A percentile compares a stretch with the other conserved stretches of the same genome.
phyloP scores from a whole-genome alignment of 2,329 filamentous ascomycete species.

The Hymenoscyphus linearis region DNA sequence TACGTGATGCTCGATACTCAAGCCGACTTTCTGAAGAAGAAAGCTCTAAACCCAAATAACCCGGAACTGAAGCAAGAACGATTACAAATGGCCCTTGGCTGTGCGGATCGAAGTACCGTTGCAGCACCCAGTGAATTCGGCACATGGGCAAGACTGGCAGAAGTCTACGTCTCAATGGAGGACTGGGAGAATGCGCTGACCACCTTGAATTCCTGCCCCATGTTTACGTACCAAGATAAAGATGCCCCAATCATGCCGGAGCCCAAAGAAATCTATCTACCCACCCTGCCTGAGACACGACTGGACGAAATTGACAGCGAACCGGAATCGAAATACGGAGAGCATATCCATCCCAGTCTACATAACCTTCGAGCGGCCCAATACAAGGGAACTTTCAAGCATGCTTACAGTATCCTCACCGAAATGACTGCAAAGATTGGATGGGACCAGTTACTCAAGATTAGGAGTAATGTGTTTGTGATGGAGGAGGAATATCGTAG shows the following conservation, averaged over 20 bases:
- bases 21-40: conserved; percentile 83
- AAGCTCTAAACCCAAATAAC: conserved; percentile 56
- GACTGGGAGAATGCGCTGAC: conserved; percentile 95
- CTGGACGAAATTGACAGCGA: conserved; percentile 96
- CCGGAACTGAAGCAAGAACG: conserved; percentile 58
- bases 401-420: conserved; percentile 89
- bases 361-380: conserved; percentile 79
- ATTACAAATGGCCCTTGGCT: conserved; percentile 80
- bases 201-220: conserved; percentile 95
- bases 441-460: conserved; percentile 93
- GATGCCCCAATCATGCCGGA: conserved; percentile 93
- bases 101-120: conserved; percentile 89
- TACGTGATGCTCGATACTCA: conserved; percentile 95
- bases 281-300: conserved; percentile 80
- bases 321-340: conserved; percentile 71
- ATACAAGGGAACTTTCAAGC: conserved; percentile 93
- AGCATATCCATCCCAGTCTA: conserved; percentile 82
- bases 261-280: conserved; percentile 79
- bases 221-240: conserved; percentile 99
- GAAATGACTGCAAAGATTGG: conserved; percentile 96
- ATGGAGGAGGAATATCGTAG: conserved; percentile 99
- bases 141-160: conserved; percentile 89
- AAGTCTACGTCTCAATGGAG: conserved; percentile 90
- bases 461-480: conserved; percentile 93
- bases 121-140: conserved; percentile 95